These are phyloP conservation scores for Eucalyptus urophylla DNA, from an alignment of 345 rosid species.

Conservation along the genomic window DNA sequence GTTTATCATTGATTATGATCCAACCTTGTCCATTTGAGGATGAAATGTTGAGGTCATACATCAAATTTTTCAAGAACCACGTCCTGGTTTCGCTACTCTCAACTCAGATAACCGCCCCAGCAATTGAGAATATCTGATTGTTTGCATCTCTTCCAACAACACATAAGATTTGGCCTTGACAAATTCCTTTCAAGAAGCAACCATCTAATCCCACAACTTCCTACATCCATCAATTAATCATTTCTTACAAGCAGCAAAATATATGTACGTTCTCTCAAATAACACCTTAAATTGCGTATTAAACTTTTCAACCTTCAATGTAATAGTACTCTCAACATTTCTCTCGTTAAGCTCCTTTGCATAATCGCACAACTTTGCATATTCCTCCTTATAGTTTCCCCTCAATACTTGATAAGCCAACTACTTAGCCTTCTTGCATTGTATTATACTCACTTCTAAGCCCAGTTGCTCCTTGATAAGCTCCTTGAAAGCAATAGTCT, in stretches of 20 bases:
- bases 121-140: too few relatives aligned
- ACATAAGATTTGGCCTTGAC: too few relatives aligned
- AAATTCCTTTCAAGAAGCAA: too few relatives aligned
- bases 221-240: neutral
- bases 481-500: too few relatives aligned
- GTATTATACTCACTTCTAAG: neutral
- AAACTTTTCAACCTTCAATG: neutral
- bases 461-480: neutral
- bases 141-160: too few relatives aligned
- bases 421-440: neutral
- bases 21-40: too few relatives aligned
- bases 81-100: too few relatives aligned
- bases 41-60: too few relatives aligned
- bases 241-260: too few relatives aligned
- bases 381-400: neutral
- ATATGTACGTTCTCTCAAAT: neutral
- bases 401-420: neutral
- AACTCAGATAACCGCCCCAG: accelerated
- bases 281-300: neutral
- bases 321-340: neutral
- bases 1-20: too few relatives aligned
- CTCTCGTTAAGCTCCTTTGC: neutral
- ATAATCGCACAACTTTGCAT: neutral
- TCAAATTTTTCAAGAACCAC: too few relatives aligned
- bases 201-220: too few relatives aligned